Evolutionary conservation across 257 asterid genomes (phyloP).

Genomic region (Eucommia ulmoides): DNA sequence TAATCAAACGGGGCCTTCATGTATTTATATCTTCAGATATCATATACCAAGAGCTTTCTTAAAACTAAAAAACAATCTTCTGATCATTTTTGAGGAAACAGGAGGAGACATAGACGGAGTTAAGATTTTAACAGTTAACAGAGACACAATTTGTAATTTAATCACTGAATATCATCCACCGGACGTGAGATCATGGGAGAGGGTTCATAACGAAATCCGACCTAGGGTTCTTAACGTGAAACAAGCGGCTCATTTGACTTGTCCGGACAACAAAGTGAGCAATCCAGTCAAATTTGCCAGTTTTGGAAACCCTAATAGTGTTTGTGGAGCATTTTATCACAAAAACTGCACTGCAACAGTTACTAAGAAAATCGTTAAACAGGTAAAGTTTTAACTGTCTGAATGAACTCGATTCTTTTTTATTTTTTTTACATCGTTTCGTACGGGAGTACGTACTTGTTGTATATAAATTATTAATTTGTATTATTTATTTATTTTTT

Average conservation of each 20-base stretch:
- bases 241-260: slow-evolving; percentile 38
- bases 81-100: slow-evolving; percentile 66
- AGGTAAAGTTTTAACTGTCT: no score
- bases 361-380: slow-evolving; percentile 24
- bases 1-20: background rate
- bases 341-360: slow-evolving; percentile 45
- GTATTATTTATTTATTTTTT: no score
- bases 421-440: no score
- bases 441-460: no score
- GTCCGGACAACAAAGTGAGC: slow-evolving; percentile 40
- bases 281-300: slow-evolving; percentile 49
- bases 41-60: slow-evolving; percentile 74
- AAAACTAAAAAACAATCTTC: slow-evolving; percentile 43
- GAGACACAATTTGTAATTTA: slow-evolving; percentile 72
- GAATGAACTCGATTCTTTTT: no score
- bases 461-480: no score
- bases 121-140: slow-evolving; percentile 43
- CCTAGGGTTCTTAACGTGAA: slow-evolving; percentile 18
- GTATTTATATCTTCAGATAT: no score
- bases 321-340: slow-evolving; percentile 39
- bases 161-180: slow-evolving; percentile 50
- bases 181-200: slow-evolving; percentile 32
- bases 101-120: slow-evolving; percentile 66
- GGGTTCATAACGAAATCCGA: slow-evolving; percentile 25
- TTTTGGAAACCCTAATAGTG: slow-evolving; percentile 54